Evolutionary conservation across 371 early-diverging fungal genomes (phyloP), one percentile per base, ranked within the genome.

Genomic region (Choanephora cucurbitarum): DNA sequence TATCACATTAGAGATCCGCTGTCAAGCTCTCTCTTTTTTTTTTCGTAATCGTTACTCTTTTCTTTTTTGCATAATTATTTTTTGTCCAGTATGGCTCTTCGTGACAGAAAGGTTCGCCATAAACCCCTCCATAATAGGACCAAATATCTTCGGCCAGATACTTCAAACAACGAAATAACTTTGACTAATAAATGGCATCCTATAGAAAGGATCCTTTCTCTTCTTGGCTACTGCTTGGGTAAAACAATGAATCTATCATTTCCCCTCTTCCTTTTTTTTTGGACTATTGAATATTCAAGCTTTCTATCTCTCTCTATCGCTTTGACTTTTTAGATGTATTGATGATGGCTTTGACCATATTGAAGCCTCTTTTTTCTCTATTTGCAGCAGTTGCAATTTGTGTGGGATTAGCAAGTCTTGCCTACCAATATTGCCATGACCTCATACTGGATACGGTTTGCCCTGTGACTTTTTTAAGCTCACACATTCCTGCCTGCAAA

Each of bases 401-500:
- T 0, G 11, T 57, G 2, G 44, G 52, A 4, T 4, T 57, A 0
- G 22, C 63, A 11, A 51, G 45, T 21, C 57, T 51, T 46, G 46
- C 42, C 1, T 66, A 65, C 40, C 42, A 33, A 28, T 52, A 43
- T 14, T 52, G 32, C 9, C 41, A 56, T 23, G 60, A 56, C 6
- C 5, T 49, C 1, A 21, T 66, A 1, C 14, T 66, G 14, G 63
- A 66, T 21, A 54, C 58, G 1, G 17, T 66, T 18, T 70, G 70
- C 15, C 66, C 70, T 9, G 33, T 59, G 15, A 52, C 60, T 1
- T 9, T 70, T 1, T 19, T 66, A n/a, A 55, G 66, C 5, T 15
- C 28, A 0, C 54, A 54, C 14, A 23, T 74, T 5, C 58, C 72
- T 5, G 23, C 62, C 1, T 75, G 75, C 55, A 46, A 58, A 33